Conservation (phyloP, 192 early-diverging fungal species). For the Globomyces pollinis-pini region DNA sequence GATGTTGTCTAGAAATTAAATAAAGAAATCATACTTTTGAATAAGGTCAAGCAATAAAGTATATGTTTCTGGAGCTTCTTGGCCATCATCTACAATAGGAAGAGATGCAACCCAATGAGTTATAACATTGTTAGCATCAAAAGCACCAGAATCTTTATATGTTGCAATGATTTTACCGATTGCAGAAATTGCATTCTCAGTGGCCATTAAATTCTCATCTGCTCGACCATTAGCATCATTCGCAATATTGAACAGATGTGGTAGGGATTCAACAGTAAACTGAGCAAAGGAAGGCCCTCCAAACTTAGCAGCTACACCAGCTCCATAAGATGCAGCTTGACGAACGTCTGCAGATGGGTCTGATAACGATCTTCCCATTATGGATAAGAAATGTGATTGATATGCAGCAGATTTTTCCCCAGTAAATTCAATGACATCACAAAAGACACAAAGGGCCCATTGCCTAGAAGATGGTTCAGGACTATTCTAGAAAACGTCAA, state of each 20-base stretch:
- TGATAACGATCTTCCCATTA: slow-evolving; percentile 49
- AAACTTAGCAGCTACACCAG: slow-evolving; percentile 84
- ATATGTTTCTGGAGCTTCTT: slow-evolving; percentile 75
- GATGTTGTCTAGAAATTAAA: slow-evolving; percentile 1
- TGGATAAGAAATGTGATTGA: slow-evolving; percentile 59
- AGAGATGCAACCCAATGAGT: slow-evolving; percentile 66
- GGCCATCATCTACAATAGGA: slow-evolving; percentile 82
- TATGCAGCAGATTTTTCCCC: slow-evolving; percentile 63
- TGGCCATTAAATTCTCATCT: slow-evolving; percentile 73
- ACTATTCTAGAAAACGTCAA: slow-evolving; percentile 41
- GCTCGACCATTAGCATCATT: slow-evolving; percentile 55
- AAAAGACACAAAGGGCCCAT: slow-evolving; percentile 89
- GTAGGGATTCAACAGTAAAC: slow-evolving; percentile 52
- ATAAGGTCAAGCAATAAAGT: slow-evolving; percentile 68
- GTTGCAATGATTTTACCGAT: slow-evolving; percentile 68
- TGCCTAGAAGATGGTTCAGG: slow-evolving; percentile 64
- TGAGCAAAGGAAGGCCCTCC: slow-evolving; percentile 74
- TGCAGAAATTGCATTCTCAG: slow-evolving; percentile 90
- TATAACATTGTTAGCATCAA: slow-evolving; percentile 30
- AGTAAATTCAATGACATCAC: slow-evolving; percentile 87
- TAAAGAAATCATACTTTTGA: slow-evolving; percentile 21
- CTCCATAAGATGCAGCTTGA: slow-evolving; percentile 89
- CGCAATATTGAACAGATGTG: slow-evolving; percentile 65
- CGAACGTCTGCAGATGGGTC: slow-evolving; percentile 66
- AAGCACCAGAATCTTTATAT: slow-evolving; percentile 9